These are phyloP conservation scores for Aspergillus sp. DNA, from an alignment of 2,329 filamentous ascomycete genomes.

Conservation along the genomic window DNA sequence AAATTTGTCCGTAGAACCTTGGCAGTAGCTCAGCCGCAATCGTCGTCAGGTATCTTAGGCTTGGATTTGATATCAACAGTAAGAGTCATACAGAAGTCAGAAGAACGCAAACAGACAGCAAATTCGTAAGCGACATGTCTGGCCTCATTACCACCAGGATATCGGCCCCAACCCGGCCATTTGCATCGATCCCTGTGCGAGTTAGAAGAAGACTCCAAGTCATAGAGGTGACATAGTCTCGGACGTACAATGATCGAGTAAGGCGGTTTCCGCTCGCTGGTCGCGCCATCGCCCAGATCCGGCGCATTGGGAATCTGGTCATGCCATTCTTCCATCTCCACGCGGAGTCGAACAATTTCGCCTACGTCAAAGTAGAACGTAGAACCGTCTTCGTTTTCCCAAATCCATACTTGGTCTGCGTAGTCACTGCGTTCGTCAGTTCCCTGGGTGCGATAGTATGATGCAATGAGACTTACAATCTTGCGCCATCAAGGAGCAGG, in stretches of 20 bases:
- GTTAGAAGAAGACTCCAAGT: constrained; percentile 8
- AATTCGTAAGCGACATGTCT: background rate
- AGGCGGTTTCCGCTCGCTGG: constrained; percentile 57
- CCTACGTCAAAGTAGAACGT: constrained; percentile 85
- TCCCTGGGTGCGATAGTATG: background rate
- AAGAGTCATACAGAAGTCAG: background rate
- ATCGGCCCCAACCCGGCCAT: constrained; percentile 45
- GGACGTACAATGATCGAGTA: constrained; percentile 44
- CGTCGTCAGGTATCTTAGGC: background rate
- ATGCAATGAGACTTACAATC: constrained; percentile 59
- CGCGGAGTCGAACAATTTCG: constrained; percentile 81
- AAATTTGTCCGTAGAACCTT: background rate
- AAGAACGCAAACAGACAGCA: constrained; percentile 4
- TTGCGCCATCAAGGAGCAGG: constrained; percentile 70
- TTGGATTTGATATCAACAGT: background rate
- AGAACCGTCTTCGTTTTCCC: constrained; percentile 68
- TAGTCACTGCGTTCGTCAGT: constrained; percentile 55
- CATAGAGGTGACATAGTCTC: no score
- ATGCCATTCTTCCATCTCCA: constrained; percentile 86
- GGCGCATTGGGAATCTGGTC: constrained; percentile 76
- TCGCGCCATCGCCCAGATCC: constrained; percentile 59
- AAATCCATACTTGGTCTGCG: constrained; percentile 78
- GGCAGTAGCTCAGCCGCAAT: background rate
- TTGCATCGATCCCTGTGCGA: constrained; percentile 43
- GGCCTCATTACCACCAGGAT: constrained; percentile 42